phyloP scores from a whole-genome alignment of 371 early-diverging fungal species.

The Amoeboaphelidium protococcarum region DNA sequence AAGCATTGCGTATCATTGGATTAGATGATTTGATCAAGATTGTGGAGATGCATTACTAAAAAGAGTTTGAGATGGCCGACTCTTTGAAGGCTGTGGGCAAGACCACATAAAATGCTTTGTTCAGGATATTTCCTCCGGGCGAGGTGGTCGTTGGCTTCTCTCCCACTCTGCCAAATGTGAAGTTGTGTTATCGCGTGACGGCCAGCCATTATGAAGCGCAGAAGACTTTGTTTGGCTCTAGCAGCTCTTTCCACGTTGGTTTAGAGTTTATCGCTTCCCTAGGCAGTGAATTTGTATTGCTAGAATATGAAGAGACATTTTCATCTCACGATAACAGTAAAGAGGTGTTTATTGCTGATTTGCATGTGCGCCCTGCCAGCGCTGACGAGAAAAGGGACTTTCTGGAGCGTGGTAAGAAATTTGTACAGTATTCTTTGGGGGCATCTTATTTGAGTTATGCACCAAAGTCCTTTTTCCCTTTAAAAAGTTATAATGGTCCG shows the following conservation, averaged over 20 bases:
- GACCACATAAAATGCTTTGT: background rate
- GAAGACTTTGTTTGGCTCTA: constrained; percentile 11
- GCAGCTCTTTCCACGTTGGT: constrained; percentile 11
- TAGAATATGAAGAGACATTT: constrained; percentile 13
- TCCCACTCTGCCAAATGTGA: background rate
- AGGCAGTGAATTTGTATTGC: constrained; percentile 10
- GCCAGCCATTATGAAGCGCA: constrained; percentile 11
- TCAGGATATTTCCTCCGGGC: background rate
- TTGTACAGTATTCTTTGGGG: background rate
- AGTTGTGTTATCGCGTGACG: constrained; percentile 3
- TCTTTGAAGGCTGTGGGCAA: background rate
- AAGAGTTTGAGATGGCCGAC: background rate
- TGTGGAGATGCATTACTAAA: background rate
- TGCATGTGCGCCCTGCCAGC: background rate
- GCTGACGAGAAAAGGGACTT: background rate
- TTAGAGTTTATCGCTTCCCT: constrained; percentile 11
- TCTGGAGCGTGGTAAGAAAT: background rate
- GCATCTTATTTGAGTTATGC: background rate
- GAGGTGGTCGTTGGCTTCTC: background rate
- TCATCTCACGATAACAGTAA: background rate
- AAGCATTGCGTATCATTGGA: background rate
- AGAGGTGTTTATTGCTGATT: background rate
- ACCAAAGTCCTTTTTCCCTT: background rate
- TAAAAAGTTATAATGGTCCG: background rate
- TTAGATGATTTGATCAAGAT: background rate